Base-by-base conservation (phyloP, 2,329 filamentous ascomycete species). In the Botrytis sinoallii region DNA sequence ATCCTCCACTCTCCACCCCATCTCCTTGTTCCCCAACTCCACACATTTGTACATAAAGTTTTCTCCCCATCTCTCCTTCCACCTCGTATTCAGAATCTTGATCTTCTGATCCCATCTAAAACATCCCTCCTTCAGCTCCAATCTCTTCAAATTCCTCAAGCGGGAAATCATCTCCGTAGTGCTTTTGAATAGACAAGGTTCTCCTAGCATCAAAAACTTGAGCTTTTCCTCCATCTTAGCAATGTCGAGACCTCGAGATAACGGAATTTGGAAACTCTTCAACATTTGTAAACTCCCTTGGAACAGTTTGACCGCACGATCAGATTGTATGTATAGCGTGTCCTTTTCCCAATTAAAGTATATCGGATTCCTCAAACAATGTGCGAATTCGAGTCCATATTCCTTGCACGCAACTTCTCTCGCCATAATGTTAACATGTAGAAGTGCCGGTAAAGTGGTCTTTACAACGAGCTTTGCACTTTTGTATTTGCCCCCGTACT, bases 111-210 rank as follows among this genome's bases (percentile, higher is more conserved):
- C 52, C 20, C 55, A 57, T 9, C 35, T 40, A 32, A 69, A 69
- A 57, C 48, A 69, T 18, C 66, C 66, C 38, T 69, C 32, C 18
- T 69, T 69, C 4, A 69, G n/a, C 55, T 69, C 66, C n/a, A 69
- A 69, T 7, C 40, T 16, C n/a, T 32, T 35, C 2, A 69, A 40
- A 42, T 69, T 57, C 25, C n/a, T 22, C 18, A 69, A 42, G 12
- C 66, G 48, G 14, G 48, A 42, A 57, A 69, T 44, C 48, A 57
- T 57, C 38, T 69, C 66, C n/a, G 66, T 69, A 9, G 66, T 69
- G 38, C 48, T 69, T 69, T 32, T 69, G 18, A 29, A 69, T 16
- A 69, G 48, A 57, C 66, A 69, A 8, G 66, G 66, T n/a, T 69
- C 66, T 5, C 66, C 66, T 57, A 69, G 18, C 48, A 69, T 69